phyloP scores from a whole-genome alignment of 23 red algal species.

The Chondrus crispus region DNA sequence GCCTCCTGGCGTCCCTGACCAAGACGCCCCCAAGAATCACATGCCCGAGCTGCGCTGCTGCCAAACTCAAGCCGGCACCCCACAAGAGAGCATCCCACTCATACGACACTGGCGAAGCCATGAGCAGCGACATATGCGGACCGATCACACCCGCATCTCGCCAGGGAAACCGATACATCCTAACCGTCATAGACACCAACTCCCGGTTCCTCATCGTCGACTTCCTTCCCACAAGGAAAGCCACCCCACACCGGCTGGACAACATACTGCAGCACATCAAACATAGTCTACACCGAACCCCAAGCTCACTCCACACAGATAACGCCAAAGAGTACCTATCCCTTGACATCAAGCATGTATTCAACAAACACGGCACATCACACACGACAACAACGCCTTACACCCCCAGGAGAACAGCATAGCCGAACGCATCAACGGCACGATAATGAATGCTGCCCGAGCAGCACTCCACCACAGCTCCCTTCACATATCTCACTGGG shows the following conservation, averaged over 20 bases:
- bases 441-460: neutral
- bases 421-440: neutral
- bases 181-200: neutral
- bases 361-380: neutral
- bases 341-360: neutral
- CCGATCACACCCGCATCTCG: neutral
- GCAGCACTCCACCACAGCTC: neutral
- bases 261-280: neutral
- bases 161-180: neutral
- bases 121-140: neutral
- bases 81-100: neutral
- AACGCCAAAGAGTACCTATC: constrained; percentile 33
- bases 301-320: neutral
- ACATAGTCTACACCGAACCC: neutral
- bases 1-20: neutral
- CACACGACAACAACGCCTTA: neutral
- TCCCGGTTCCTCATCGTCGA: neutral
- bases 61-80: neutral
- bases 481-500: neutral
- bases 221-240: neutral
- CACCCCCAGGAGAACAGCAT: neutral
- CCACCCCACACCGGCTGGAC: neutral
- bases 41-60: neutral
- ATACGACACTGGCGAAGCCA: neutral
- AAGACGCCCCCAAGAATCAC: neutral